Percentiles rank a stretch among this genome's conserved stretches.
phyloP scores from a whole-genome alignment of 1,139 yeast species.

The Suhomyces taliae region DNA sequence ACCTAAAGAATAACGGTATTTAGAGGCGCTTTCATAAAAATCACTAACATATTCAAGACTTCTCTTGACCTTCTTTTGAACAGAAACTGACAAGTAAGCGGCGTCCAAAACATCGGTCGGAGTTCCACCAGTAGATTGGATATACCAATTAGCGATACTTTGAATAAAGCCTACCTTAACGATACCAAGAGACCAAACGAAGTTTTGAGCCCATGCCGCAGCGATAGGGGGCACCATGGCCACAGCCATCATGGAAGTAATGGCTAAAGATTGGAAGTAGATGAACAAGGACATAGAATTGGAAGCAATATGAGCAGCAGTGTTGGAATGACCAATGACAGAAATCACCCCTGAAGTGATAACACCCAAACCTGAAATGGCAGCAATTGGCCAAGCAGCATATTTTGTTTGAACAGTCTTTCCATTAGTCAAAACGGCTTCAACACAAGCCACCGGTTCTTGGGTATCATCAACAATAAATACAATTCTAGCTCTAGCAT shows the following conservation, averaged over 20 bases:
- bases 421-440: slow-evolving; percentile 82
- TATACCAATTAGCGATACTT: slow-evolving; percentile 86
- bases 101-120: slow-evolving; percentile 69
- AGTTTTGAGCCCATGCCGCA: slow-evolving; percentile 97
- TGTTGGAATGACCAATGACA: slow-evolving; percentile 82
- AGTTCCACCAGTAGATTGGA: slow-evolving; percentile 92
- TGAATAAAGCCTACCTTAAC: slow-evolving; percentile 83
- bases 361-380: slow-evolving; percentile 83
- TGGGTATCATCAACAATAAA: slow-evolving; percentile 52
- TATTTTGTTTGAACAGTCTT: slow-evolving; percentile 93
- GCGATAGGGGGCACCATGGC: slow-evolving; percentile 93
- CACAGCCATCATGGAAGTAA: slow-evolving; percentile 95
- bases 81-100: slow-evolving; percentile 68
- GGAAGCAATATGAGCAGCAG: slow-evolving; percentile 96
- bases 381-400: slow-evolving; percentile 97
- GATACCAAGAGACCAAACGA: slow-evolving; percentile 94
- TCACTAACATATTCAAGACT: slow-evolving; percentile 19
- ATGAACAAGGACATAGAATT: slow-evolving; percentile 90
- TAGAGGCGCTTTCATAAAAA: slow-evolving; percentile 17
- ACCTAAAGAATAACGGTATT: slow-evolving; percentile 18
- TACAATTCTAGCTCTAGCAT: slow-evolving; percentile 81
- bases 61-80: slow-evolving; percentile 57
- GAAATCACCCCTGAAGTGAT: slow-evolving; percentile 85
- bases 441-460: slow-evolving; percentile 82
- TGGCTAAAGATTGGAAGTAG: slow-evolving; percentile 91